Base-by-base conservation (phyloP, 192 early-diverging fungal genomes). In the Obelidium mucronatum region DNA sequence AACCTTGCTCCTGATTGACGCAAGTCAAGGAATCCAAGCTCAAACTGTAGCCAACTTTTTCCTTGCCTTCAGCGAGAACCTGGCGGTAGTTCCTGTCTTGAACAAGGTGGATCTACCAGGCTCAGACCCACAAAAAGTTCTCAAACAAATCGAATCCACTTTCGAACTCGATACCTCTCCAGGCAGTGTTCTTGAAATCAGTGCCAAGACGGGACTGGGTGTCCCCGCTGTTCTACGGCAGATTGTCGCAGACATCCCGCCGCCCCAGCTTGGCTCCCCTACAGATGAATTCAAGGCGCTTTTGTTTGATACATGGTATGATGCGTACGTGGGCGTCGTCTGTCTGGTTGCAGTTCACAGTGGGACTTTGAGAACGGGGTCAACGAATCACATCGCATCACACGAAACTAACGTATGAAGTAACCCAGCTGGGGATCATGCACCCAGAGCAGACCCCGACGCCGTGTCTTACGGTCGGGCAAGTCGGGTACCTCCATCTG, bases 41-140 rank as follows among this genome's bases (percentile, higher is more conserved):
- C 97, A 99, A 81, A 99, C 97, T 2, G 95, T 98, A 15, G 96
- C 97, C 28, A 99, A 97, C 83, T 99, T 96, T 81, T 96, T 91
- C 74, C 78, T 98, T 53, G 97, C 97, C 8, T 96, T 94, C 86
- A 90, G 92, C 26, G 87, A 97, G 79, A 93, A 89, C 17, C 87
- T 99, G 73, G 81, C 77, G 19, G 91, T 99, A 58, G 86, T 99
- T 8, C 96, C 97, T 2, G 92, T 97, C 37, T 79, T 99, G 35
- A 98, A 98, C 79, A 98, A 92, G 89, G 88, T 98, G 54, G 97
- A 98, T 84, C 85, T 99, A 26, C 95, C 94, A 3, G 85, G 91
- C 5, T 95, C 97, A 17, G 93, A 99, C 30, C 88, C 92, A 0
- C 91, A 94, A 3, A 81, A 89, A 13, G 91, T 94, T 1, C 85